A percentile compares a stretch with the other conserved stretches of the same genome.
Conservation (phyloP, 306 rosid genomes). For the Sophora flavescens region DNA sequence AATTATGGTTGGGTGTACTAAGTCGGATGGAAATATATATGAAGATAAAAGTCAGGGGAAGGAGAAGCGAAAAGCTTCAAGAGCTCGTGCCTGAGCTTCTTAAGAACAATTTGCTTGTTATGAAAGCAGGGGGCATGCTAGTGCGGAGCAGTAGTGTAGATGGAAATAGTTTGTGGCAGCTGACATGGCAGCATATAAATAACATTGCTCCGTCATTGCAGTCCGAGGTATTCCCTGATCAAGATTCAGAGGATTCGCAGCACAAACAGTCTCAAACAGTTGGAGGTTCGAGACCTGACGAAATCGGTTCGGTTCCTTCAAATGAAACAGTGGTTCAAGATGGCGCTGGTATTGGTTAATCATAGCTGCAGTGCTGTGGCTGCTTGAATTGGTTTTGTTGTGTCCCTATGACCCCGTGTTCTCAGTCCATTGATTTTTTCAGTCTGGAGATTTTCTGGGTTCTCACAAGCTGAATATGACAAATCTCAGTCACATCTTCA, state of each 20-base stretch:
- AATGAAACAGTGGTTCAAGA: conserved; percentile 53
- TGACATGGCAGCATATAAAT: conserved; percentile 83
- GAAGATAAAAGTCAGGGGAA: conserved; percentile 82
- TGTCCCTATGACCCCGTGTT: conserved; percentile 50
- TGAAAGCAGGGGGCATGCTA: conserved; percentile 71
- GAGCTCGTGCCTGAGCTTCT: conserved; percentile 92
- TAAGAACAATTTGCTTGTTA: conserved; percentile 81
- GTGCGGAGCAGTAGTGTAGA: conserved; percentile 64
- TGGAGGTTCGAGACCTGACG: conserved; percentile 53
- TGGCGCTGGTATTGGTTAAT: conserved; percentile 62
- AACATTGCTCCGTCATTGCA: conserved; percentile 75
- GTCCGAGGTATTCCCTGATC: conserved; percentile 82
- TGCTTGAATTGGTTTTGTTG: conserved; percentile 45
- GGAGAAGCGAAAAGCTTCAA: conserved; percentile 84
- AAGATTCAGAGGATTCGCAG: conserved; percentile 57
- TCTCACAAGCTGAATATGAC: conserved; percentile 46
- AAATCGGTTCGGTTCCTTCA: conserved; percentile 51
- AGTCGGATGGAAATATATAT: conserved; percentile 72
- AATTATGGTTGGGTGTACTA: conserved; percentile 85
- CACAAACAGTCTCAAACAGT: conserved; percentile 55
- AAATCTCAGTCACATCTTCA: conserved; percentile 38
- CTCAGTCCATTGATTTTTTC: conserved; percentile 40
- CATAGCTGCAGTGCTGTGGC: conserved; percentile 39
- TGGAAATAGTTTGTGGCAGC: conserved; percentile 82
- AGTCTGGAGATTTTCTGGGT: conserved; percentile 49